Base-by-base conservation (phyloP, 768 basidiomycete genomes). In the Chalciporus piperatus region DNA sequence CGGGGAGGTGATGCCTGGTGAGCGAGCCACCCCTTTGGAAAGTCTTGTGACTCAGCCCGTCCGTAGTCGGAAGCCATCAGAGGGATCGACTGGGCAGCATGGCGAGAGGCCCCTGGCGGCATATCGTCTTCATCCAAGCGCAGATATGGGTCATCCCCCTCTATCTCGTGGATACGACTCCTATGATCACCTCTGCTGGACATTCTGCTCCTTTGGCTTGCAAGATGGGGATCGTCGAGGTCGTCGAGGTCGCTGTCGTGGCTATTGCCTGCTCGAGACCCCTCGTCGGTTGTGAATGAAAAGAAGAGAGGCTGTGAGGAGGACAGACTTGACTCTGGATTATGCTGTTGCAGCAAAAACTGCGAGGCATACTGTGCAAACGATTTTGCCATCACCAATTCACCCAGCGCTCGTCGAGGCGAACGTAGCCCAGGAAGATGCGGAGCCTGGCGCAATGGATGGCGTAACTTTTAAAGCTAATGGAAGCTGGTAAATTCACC, bases 341-440 rank as follows among this genome's bases (percentile, higher is more conserved):
- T 73, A 52, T 72, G 76, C 61, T 81, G 83, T 58, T 79, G 77
- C 65, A 78, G 83, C 67, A 91, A 74, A 65, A 89, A 90, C 60
- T 89, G 87, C 40, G 89, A 90, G 45, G 89, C 89, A 73, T 87
- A 90, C 45, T 82, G 82, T 59, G 87, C 85, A 70, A 91, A 91
- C 33, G 88, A 87, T 58, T 85, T 79, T 44, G 84, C 79, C 77
- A 78, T 78, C 62, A 55, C 58, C 59, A 54, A 44, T 58, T 50
- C 56, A 19, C 59, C 48, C 58, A 7, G 35, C 35, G 25, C 55
- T 59, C 57, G 51, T 57, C 52, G 19, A 55, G 35, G 33, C 42
- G 56, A 61, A 55, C 48, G 54, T 27, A 47, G 49, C 43, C 32
- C 41, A 50, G 47, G 47, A 25, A 41, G n/a, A n/a, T n/a, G n/a